phyloP scores from a whole-genome alignment of 2,329 filamentous ascomycete species.

The Calonectria hongkongensis region DNA sequence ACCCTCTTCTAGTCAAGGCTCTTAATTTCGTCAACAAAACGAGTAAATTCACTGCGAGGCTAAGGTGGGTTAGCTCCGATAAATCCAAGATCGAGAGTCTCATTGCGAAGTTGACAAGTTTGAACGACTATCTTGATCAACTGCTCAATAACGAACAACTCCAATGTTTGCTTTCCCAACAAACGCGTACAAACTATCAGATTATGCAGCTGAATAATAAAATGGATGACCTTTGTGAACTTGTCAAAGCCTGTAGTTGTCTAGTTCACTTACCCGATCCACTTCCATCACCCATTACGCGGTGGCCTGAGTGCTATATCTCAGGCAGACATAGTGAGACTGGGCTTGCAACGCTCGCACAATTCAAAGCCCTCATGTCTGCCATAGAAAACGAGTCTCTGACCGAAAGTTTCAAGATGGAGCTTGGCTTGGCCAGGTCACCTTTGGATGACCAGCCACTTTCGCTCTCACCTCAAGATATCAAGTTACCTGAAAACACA shows the following conservation, averaged over 20 bases:
- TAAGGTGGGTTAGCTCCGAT: background rate
- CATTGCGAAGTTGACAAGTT: background rate
- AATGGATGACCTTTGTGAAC: slow-evolving; percentile 3
- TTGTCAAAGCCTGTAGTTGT: background rate
- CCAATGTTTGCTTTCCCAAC: background rate
- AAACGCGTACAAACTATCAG: background rate
- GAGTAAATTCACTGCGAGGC: background rate
- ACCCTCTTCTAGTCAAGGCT: background rate
- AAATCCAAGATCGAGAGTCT: background rate
- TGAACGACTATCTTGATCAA: slow-evolving; percentile 1
- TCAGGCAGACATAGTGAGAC: background rate
- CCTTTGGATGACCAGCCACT: background rate
- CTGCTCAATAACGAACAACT: background rate
- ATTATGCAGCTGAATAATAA: slow-evolving; percentile 5
- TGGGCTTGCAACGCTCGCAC: background rate
- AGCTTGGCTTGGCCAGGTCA: background rate
- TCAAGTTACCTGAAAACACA: background rate
- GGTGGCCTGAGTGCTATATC: background rate
- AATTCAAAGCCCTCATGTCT: background rate
- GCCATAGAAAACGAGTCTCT: background rate
- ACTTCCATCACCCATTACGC: background rate
- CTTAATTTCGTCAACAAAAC: background rate
- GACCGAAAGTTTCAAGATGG: background rate
- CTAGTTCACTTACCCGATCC: background rate
- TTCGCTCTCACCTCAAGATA: background rate